These are phyloP conservation scores for Pyricularia grisea DNA, from an alignment of 2,329 filamentous ascomycete species.

Conservation along the genomic window DNA sequence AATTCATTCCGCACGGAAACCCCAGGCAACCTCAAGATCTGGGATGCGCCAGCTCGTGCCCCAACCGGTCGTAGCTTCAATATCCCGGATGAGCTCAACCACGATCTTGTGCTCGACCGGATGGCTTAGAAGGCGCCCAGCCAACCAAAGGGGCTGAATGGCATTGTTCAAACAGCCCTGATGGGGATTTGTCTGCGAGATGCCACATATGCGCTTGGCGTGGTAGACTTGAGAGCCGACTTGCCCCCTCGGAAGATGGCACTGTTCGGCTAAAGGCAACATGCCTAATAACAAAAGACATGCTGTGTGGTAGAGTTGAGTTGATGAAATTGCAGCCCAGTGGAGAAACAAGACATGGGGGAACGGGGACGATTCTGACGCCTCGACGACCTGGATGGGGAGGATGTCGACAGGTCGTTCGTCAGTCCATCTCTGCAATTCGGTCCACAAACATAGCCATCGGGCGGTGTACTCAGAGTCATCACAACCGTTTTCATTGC, in stretches of 20 bases:
- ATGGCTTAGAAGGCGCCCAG: conserved; percentile 44
- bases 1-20: conserved; percentile 10
- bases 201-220: conserved; percentile 44
- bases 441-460: conserved; percentile 39
- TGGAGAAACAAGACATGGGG: conserved; percentile 42
- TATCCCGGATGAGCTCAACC: conserved; percentile 34
- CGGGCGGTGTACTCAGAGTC: conserved; percentile 27
- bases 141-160: conserved; percentile 48
- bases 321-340: conserved; percentile 46
- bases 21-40: conserved; percentile 35
- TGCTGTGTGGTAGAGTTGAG: conserved; percentile 47
- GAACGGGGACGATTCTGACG: conserved; percentile 31
- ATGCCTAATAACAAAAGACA: conserved; percentile 40
- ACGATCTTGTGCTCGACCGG: conserved; percentile 27
- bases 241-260: conserved; percentile 9
- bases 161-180: conserved; percentile 47
- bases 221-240: conserved; percentile 40
- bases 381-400: conserved; percentile 30
- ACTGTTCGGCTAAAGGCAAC: conserved; percentile 20
- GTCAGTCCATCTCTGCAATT: conserved; percentile 37
- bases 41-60: conserved; percentile 41
- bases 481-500: conserved; percentile 32
- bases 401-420: conserved; percentile 35
- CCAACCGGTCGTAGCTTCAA: conserved; percentile 44
- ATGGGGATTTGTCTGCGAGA: conserved; percentile 45